Conservation (phyloP, 1,139 yeast species). For the Scheffersomyces cryptocercus region DNA sequence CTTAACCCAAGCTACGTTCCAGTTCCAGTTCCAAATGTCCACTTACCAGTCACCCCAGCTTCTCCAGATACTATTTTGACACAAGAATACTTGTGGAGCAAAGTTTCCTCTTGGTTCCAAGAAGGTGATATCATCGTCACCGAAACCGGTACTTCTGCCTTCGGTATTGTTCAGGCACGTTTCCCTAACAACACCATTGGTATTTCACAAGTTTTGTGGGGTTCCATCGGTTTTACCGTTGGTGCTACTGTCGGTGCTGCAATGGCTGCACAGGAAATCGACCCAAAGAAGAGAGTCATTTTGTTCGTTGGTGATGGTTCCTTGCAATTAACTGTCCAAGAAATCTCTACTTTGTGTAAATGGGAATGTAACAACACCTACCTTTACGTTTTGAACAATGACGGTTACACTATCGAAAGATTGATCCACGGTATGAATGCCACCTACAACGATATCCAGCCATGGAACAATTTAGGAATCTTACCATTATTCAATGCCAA, state of each 20-base stretch:
- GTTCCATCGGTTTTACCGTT: slow-evolving; percentile 85
- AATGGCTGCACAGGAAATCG: slow-evolving; percentile 58
- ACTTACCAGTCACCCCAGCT: slow-evolving; percentile 22
- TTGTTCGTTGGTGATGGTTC: slow-evolving; percentile 46
- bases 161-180: slow-evolving; percentile 77
- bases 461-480: slow-evolving; percentile 38
- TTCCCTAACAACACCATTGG: slow-evolving; percentile 76
- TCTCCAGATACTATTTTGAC: slow-evolving; percentile 39
- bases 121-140: slow-evolving; percentile 81
- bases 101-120: slow-evolving; percentile 69
- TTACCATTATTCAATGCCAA: slow-evolving; percentile 33
- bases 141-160: slow-evolving; percentile 90
- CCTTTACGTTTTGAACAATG: slow-evolving; percentile 40
- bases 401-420: slow-evolving; percentile 42
- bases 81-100: slow-evolving; percentile 84
- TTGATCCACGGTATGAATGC: slow-evolving; percentile 40
- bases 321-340: slow-evolving; percentile 45
- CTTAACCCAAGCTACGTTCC: slow-evolving; percentile 10
- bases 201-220: slow-evolving; percentile 89
- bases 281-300: slow-evolving; percentile 34
- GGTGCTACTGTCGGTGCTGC: slow-evolving; percentile 87
- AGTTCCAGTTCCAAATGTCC: slow-evolving; percentile 11
- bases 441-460: slow-evolving; percentile 38
- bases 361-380: slow-evolving; percentile 25
- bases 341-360: slow-evolving; percentile 40